phyloP scores from a whole-genome alignment of 1,284 basidiomycete species.

The Cutaneotrichosporon cavernicola region DNA sequence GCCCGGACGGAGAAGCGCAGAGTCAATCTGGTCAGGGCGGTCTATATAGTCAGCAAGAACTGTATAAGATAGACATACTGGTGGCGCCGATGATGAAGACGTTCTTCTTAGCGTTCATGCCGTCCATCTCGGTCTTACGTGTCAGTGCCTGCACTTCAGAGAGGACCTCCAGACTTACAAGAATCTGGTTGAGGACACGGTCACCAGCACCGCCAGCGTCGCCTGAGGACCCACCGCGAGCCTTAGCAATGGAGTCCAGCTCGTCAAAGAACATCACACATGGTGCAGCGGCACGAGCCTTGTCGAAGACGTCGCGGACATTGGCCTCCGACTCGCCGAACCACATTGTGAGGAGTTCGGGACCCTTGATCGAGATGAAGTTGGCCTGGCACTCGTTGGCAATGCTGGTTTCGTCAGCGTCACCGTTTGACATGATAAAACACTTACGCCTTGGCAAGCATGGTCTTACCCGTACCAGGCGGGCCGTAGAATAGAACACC shows the following conservation, averaged over 20 bases:
- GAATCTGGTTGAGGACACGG: conserved; percentile 94
- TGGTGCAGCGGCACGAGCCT: conserved; percentile 96
- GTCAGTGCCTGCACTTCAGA: conserved; percentile 2
- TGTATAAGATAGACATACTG: conserved; percentile 49
- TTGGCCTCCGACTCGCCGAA: conserved; percentile 99
- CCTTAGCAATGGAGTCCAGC: conserved; percentile 96
- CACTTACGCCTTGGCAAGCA: conserved; percentile 75
- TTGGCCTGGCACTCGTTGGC: conserved; percentile 99
- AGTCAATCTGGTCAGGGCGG: conserved; percentile 97
- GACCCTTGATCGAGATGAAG: conserved; percentile 65
- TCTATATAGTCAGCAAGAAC: conserved; percentile 48
- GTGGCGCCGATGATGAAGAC: conserved; percentile 99
- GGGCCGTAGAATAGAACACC: conserved; percentile 94
- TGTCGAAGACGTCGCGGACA: conserved; percentile 99
- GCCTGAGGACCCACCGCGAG: conserved; percentile 71
- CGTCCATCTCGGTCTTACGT: conserved; percentile 90
- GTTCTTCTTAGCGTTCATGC: conserved; percentile 99
- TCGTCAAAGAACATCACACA: conserved; percentile 99
- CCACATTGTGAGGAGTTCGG: conserved; percentile 98
- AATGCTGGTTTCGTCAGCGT: conserved; percentile 58
- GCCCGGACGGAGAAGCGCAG: conserved; percentile 94
- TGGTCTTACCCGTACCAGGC: conserved; percentile 93
- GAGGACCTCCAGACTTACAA: conserved; percentile 48
- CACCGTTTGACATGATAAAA: too few relatives aligned
- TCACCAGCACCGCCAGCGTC: conserved; percentile 95